Evolutionary conservation across 202 grass and related monocot genomes (phyloP).

Genomic region (Carex arenaria): DNA sequence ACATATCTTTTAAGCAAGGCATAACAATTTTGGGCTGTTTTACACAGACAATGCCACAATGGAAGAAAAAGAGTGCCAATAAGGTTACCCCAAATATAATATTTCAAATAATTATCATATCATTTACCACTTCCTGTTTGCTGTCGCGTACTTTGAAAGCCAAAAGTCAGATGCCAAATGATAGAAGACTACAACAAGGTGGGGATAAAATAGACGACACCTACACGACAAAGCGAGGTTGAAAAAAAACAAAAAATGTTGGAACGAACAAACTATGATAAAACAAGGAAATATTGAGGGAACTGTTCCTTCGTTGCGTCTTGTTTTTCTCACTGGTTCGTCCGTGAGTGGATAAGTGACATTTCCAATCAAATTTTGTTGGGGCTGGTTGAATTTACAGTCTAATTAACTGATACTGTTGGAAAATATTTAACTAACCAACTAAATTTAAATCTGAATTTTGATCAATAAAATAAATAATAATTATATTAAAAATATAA

Average conservation of each 20-base stretch:
- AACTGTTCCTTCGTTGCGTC: background rate
- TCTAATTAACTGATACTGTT: background rate
- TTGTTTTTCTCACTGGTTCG: background rate
- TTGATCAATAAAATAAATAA: too few relatives aligned
- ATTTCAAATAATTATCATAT: too few relatives aligned
- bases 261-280: background rate
- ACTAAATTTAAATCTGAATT: too few relatives aligned
- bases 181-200: conserved; percentile 4
- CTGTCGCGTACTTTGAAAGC: background rate
- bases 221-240: background rate
- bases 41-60: background rate
- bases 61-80: background rate
- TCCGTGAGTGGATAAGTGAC: background rate
- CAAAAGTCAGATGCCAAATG: background rate
- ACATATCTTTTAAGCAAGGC: background rate
- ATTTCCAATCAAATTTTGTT: background rate
- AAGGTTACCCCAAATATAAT: background rate
- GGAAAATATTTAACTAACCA: too few relatives aligned
- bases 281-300: background rate
- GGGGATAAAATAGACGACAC: conserved; percentile 12
- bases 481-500: too few relatives aligned
- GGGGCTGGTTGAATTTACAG: background rate
- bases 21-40: background rate
- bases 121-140: background rate
- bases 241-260: conserved; percentile 11